These are phyloP conservation scores for Sarocladiaceae sp. DNA, from an alignment of 2,329 filamentous ascomycete genomes.

Conservation along the genomic window DNA sequence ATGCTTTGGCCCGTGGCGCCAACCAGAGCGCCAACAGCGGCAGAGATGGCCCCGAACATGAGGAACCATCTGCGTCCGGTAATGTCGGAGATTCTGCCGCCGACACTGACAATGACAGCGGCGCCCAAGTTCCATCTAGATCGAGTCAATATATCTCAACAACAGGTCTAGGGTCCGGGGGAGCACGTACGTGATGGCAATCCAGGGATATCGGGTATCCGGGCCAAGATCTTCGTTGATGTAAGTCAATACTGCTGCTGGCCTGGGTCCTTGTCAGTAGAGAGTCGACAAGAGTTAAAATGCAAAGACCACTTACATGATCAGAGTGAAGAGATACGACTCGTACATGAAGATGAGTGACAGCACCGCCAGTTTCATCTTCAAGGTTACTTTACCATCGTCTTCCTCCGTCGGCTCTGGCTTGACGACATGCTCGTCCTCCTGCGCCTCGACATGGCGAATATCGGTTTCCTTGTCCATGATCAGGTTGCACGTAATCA, in stretches of 20 bases:
- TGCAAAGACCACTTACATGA: constrained; percentile 15
- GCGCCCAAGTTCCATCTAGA: constrained; percentile 20
- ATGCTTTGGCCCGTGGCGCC: constrained; percentile 30
- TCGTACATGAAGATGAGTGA: constrained; percentile 17
- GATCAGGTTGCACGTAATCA: no score
- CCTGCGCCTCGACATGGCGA: not conserved
- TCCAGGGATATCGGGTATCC: constrained; percentile 26
- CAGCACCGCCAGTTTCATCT: constrained; percentile 15
- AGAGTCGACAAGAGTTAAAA: not conserved
- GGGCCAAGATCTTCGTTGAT: constrained; percentile 28
- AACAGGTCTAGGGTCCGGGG: not conserved
- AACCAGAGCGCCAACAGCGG: constrained; percentile 29
- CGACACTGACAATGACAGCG: constrained; percentile 24
- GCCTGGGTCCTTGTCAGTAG: constrained; percentile 11
- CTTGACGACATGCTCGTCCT: not conserved
- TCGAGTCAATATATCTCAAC: not conserved
- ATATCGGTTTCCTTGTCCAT: not conserved
- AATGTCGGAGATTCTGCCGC: constrained; percentile 30
- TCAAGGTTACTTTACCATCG: constrained; percentile 14
- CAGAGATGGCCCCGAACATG: constrained; percentile 24
- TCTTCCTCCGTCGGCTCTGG: constrained; percentile 1
- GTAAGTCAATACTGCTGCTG: constrained; percentile 23
- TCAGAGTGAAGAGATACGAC: constrained; percentile 15
- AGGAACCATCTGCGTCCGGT: constrained; percentile 31
- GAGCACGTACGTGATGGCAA: constrained; percentile 20